These are phyloP conservation scores for Chamaecyparis obtusa DNA, from an alignment of 75 land plant genomes.

Conservation along the genomic window DNA sequence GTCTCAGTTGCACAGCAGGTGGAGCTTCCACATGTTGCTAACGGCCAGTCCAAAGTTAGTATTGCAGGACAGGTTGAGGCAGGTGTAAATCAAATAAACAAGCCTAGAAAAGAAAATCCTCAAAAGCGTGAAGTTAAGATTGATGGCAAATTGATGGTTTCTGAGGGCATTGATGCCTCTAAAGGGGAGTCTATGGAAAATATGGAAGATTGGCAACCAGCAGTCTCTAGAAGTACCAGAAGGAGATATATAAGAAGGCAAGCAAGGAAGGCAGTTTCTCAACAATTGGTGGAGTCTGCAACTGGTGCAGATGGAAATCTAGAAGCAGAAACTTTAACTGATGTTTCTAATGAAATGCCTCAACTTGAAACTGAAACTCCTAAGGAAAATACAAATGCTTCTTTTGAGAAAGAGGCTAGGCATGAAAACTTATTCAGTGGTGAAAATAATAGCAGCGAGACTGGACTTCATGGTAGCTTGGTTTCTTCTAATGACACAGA, in stretches of 20 bases:
- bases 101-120: slow-evolving; percentile 17
- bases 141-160: slow-evolving; percentile 68
- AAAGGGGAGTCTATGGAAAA: slow-evolving; percentile 48
- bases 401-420: not conserved
- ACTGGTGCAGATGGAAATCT: slow-evolving; percentile 11
- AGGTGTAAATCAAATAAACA: not conserved
- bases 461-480: not conserved
- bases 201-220: slow-evolving; percentile 66
- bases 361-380: not conserved
- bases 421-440: not conserved
- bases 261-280: slow-evolving; percentile 49
- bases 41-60: not conserved
- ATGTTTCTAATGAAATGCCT: slow-evolving; percentile 6
- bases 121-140: slow-evolving; percentile 34
- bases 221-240: slow-evolving; percentile 75
- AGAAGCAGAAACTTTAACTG: slow-evolving; percentile 5
- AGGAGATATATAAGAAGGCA: slow-evolving; percentile 69
- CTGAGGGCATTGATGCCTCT: slow-evolving; percentile 77
- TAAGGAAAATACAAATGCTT: not conserved
- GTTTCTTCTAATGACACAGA: slow-evolving; percentile 3
- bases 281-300: slow-evolving; percentile 13
- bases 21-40: not conserved
- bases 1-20: slow-evolving; percentile 2
- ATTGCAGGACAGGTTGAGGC: slow-evolving; percentile 16
- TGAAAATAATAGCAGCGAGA: not conserved